Conservation (phyloP, 345 rosid genomes). For the Eucalyptus erythrocorys region DNA sequence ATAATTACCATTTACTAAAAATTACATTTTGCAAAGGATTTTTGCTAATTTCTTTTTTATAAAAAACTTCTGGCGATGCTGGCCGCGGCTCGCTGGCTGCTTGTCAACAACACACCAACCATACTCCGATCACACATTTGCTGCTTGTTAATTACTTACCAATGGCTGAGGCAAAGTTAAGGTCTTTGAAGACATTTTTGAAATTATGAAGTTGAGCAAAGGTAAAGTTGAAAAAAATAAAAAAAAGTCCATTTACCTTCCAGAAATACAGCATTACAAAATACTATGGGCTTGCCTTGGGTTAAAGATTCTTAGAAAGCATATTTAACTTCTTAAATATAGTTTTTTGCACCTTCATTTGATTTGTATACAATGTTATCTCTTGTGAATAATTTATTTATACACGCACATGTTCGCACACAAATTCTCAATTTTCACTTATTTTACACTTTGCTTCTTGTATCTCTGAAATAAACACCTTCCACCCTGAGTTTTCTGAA, state of each 20-base stretch:
- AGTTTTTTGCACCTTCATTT: not conserved
- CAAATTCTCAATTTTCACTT: not conserved
- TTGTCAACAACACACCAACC: not conserved
- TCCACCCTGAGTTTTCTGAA: not conserved
- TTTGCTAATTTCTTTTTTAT: too few species aligned
- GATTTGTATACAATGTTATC: not conserved
- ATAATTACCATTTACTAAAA: too few species aligned
- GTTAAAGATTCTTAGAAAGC: not conserved
- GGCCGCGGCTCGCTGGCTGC: fast-evolving
- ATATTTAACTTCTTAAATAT: not conserved
- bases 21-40: not conserved
- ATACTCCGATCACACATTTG: not conserved
- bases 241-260: not conserved
- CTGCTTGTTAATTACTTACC: fast-evolving
- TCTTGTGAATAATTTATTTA: not conserved
- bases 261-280: not conserved
- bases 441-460: too few species aligned
- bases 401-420: not conserved
- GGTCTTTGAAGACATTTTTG: too few species aligned
- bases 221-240: not conserved
- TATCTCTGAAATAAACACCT: not conserved
- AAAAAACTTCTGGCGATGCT: too few species aligned
- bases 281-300: not conserved
- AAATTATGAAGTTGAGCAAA: too few species aligned
- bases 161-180: not conserved